phyloP scores from a whole-genome alignment of 148 eudicot genomes.

The Talinum fruticosum region DNA sequence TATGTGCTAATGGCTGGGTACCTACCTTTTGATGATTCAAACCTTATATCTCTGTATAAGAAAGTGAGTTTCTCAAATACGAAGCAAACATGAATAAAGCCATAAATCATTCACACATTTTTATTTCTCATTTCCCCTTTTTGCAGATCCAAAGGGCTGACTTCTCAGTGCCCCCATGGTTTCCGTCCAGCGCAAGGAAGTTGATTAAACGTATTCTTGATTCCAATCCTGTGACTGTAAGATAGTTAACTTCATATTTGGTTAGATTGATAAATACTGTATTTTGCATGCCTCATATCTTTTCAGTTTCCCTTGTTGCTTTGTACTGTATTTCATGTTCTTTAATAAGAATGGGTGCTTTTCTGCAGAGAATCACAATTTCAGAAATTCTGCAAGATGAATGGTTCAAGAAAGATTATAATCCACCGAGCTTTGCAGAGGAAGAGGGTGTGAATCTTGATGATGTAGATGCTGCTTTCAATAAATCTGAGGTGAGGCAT shows the following conservation, averaged over 20 bases:
- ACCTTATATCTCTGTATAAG: slow-evolving; percentile 56
- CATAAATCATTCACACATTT: too few relatives aligned
- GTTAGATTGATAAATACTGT: not conserved
- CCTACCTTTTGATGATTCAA: slow-evolving; percentile 82
- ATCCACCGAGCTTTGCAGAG: slow-evolving; percentile 62
- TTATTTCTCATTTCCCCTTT: not conserved
- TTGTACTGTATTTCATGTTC: not conserved
- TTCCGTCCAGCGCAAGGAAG: slow-evolving; percentile 57
- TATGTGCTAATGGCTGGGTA: slow-evolving; percentile 92
- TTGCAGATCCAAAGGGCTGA: slow-evolving; percentile 68
- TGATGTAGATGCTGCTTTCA: slow-evolving; percentile 83
- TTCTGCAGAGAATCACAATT: slow-evolving; percentile 59
- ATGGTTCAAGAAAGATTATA: slow-evolving; percentile 80
- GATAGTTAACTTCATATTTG: slow-evolving; percentile 21
- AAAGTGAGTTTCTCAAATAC: slow-evolving; percentile 56
- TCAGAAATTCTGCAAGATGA: slow-evolving; percentile 63
- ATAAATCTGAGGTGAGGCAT: slow-evolving; percentile 52
- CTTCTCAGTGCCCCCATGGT: slow-evolving; percentile 61
- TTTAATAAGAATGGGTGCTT: slow-evolving; percentile 3
- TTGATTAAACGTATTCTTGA: slow-evolving; percentile 72
- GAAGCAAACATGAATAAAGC: too few relatives aligned
- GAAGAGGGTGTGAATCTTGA: slow-evolving; percentile 71
- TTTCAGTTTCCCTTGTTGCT: not conserved
- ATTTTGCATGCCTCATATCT: not conserved
- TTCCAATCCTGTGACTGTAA: slow-evolving; percentile 76